These are phyloP conservation scores for Suillus paluster DNA, from an alignment of 768 basidiomycete genomes.

Conservation along the genomic window DNA sequence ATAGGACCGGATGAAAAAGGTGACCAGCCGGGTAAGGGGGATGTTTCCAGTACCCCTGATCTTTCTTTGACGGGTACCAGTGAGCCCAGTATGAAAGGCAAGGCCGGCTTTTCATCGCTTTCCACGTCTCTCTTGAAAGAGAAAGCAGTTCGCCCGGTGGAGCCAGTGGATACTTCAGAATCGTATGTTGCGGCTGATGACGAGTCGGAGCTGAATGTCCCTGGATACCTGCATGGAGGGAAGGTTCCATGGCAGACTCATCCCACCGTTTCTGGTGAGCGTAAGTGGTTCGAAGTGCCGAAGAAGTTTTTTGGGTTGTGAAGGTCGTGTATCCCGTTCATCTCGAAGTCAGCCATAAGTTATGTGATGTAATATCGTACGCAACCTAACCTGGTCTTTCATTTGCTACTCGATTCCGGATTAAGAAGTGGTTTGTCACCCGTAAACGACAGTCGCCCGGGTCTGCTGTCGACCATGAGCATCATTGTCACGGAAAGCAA, in stretches of 20 bases:
- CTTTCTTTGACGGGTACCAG: slow-evolving; percentile 25
- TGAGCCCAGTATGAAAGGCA: slow-evolving; percentile 19
- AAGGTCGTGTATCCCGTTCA: background rate
- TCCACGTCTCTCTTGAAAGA: background rate
- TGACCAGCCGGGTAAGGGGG: slow-evolving; percentile 28
- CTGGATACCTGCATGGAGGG: slow-evolving; percentile 52
- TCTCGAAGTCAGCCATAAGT: slow-evolving; percentile 2
- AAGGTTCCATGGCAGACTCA: slow-evolving; percentile 11
- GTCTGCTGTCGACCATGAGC: background rate
- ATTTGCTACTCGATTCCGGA: background rate
- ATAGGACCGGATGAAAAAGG: slow-evolving; percentile 28
- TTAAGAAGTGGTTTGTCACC: background rate
- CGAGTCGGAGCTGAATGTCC: slow-evolving; percentile 47
- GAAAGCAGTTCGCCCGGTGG: background rate
- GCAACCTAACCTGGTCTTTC: background rate
- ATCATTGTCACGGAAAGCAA: background rate
- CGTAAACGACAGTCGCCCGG: background rate
- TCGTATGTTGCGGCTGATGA: slow-evolving; percentile 24
- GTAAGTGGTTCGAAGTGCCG: slow-evolving; percentile 24
- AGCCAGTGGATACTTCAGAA: slow-evolving; percentile 10
- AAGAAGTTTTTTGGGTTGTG: slow-evolving; percentile 30
- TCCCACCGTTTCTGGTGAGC: background rate
- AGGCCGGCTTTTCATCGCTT: slow-evolving; percentile 4
- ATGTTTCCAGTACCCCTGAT: slow-evolving; percentile 20
- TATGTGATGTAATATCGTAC: background rate